phyloP scores from a whole-genome alignment of 2,329 filamentous ascomycete genomes.

The Rhynchosporium secalis region DNA sequence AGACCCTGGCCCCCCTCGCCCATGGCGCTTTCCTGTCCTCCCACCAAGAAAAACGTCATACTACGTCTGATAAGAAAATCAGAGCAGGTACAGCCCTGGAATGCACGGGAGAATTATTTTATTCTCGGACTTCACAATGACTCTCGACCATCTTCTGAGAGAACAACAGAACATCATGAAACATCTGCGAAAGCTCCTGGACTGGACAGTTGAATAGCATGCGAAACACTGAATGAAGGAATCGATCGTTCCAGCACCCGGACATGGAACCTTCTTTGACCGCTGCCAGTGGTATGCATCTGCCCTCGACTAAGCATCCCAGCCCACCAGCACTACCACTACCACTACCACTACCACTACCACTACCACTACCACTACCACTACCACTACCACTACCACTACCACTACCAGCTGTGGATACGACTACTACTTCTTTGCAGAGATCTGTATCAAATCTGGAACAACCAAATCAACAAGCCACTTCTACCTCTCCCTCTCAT shows the following conservation, averaged over 20 bases:
- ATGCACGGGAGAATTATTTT: background rate
- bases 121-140: background rate
- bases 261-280: conserved; percentile 8
- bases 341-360: background rate
- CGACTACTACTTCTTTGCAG: conserved; percentile 3
- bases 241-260: background rate
- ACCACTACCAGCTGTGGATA: conserved; percentile 1
- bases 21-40: background rate
- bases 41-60: conserved; percentile 12
- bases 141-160: background rate
- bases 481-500: background rate
- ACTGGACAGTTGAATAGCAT: background rate
- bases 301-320: conserved; percentile 30
- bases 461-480: background rate
- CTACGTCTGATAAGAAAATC: conserved; percentile 9
- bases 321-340: conserved; percentile 16
- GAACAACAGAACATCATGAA: no score
- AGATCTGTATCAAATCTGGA: background rate
- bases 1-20: background rate
- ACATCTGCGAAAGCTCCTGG: no score
- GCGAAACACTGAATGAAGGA: background rate
- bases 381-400: background rate
- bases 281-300: background rate
- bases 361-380: background rate
- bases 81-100: background rate